Evolutionary conservation across 768 basidiomycete genomes (phyloP).

Genomic region (Phaffia australis): DNA sequence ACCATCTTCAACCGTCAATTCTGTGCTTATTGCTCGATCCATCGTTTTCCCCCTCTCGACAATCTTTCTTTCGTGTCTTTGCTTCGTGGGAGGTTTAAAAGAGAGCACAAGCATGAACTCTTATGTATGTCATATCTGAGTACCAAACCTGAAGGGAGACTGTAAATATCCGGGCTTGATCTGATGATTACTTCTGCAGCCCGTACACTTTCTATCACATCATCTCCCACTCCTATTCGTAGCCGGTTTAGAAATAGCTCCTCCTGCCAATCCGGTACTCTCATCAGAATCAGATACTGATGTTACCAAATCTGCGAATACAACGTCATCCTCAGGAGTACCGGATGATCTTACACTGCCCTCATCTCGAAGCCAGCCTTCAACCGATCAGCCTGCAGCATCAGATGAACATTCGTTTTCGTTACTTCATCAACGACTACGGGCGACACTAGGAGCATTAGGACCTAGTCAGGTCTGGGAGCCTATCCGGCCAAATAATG

Average conservation of each 20-base stretch:
- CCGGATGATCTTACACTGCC: slow-evolving; percentile 21
- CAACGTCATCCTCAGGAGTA: background rate
- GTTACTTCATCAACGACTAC: slow-evolving; percentile 51
- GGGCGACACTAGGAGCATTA: slow-evolving; percentile 50
- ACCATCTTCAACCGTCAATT: too few relatives aligned
- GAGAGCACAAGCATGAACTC: slow-evolving; percentile 16
- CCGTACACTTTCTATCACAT: slow-evolving; percentile 63
- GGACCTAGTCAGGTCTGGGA: slow-evolving; percentile 34
- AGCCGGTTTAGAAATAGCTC: slow-evolving; percentile 55
- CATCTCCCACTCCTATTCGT: slow-evolving; percentile 90
- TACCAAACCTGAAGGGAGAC: background rate
- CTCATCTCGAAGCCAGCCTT: slow-evolving; percentile 26
- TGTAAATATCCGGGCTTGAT: background rate
- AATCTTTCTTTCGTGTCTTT: too few relatives aligned
- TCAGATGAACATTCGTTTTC: slow-evolving; percentile 50
- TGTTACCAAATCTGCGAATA: background rate
- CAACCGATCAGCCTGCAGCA: slow-evolving; percentile 32
- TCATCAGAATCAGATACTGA: slow-evolving; percentile 17
- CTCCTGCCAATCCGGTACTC: slow-evolving; percentile 25
- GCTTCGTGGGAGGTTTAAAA: background rate
- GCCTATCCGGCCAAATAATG: slow-evolving; percentile 7
- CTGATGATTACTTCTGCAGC: background rate
- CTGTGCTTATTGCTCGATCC: too few relatives aligned
- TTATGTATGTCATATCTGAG: slow-evolving; percentile 7
- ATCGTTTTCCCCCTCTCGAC: too few relatives aligned